Evolutionary conservation across 2,329 filamentous ascomycete genomes (phyloP).

Genomic region (Aspergillus pseudoglaucus): DNA sequence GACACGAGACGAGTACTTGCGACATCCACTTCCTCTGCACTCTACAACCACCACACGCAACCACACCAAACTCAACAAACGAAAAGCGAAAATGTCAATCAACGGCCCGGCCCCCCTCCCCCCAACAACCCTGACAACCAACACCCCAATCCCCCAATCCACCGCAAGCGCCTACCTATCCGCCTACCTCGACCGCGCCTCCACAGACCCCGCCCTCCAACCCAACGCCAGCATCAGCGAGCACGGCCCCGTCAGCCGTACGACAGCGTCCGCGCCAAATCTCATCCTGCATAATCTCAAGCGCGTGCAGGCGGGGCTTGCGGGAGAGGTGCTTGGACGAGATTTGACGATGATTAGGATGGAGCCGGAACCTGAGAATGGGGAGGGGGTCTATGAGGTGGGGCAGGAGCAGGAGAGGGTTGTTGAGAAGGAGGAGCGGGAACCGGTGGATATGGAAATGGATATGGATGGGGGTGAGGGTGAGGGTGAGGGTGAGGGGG

Average conservation of each 20-base stretch:
- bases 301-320: slow-evolving; percentile 39
- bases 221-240: slow-evolving; percentile 40
- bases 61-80: no score
- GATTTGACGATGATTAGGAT: slow-evolving; percentile 34
- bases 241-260: slow-evolving; percentile 37
- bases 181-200: slow-evolving; percentile 37
- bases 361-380: slow-evolving; percentile 21
- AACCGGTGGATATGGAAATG: slow-evolving; percentile 11
- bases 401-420: slow-evolving; percentile 37
- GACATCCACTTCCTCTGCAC: not conserved
- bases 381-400: slow-evolving; percentile 30
- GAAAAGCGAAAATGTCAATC: no score
- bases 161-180: slow-evolving; percentile 37
- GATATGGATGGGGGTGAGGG: not conserved
- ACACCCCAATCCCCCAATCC: slow-evolving; percentile 30
- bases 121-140: slow-evolving; percentile 31
- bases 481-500: slow-evolving; percentile 22
- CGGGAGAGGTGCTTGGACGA: slow-evolving; percentile 36
- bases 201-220: slow-evolving; percentile 37
- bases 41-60: slow-evolving; percentile 8
- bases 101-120: slow-evolving; percentile 32
- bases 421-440: slow-evolving; percentile 12
- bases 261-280: slow-evolving; percentile 35
- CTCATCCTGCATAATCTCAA: slow-evolving; percentile 40
- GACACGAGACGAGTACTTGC: not conserved